phyloP scores from a whole-genome alignment of 441 rosid species.

The Codiaeum variegatum region DNA sequence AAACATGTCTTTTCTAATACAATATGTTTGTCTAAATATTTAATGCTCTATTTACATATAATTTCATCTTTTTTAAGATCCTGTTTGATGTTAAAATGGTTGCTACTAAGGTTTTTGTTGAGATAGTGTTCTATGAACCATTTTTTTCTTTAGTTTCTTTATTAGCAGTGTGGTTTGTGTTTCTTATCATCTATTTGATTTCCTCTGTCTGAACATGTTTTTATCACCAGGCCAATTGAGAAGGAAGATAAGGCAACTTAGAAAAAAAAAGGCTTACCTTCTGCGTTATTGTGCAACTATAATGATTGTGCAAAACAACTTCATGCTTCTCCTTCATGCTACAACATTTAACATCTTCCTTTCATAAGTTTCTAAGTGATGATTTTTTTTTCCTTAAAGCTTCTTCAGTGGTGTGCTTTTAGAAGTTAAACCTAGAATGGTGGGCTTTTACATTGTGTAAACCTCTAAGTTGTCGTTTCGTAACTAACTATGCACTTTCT shows the following conservation, averaged over 20 bases:
- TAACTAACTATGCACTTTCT: not conserved
- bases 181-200: conserved; percentile 4
- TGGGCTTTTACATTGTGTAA: not conserved
- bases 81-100: not conserved
- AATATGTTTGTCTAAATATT: too few relatives aligned
- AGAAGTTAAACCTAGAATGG: not conserved
- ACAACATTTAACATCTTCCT: not conserved
- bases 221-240: conserved; percentile 78
- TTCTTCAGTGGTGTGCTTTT: conserved; percentile 5
- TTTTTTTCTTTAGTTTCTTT: not conserved
- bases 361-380: not conserved
- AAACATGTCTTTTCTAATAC: not conserved
- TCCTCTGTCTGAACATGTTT: not conserved
- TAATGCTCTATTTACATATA: too few relatives aligned
- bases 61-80: not conserved
- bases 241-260: conserved; percentile 84
- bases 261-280: conserved; percentile 71
- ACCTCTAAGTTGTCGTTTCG: not conserved
- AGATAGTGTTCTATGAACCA: not conserved
- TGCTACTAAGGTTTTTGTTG: not conserved
- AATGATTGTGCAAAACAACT: conserved; percentile 85
- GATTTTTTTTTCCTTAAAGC: not conserved
- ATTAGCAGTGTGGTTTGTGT: not conserved
- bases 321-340: conserved; percentile 94
- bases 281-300: conserved; percentile 91